Conservation (phyloP, 345 rosid species). For the Ceriops tagal region DNA sequence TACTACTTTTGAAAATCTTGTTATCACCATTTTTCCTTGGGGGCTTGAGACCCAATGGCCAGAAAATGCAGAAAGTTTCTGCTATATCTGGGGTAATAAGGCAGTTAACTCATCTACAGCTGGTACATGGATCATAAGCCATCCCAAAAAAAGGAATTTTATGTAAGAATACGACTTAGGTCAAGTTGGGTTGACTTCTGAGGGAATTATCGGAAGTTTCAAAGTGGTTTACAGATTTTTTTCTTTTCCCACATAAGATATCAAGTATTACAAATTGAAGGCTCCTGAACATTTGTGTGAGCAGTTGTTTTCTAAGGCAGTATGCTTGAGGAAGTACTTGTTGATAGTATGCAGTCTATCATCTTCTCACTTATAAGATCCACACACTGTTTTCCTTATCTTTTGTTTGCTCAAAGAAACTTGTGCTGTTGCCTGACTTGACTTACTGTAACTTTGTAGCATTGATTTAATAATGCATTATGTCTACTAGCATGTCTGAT, state of each 20-base stretch:
- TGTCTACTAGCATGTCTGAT: background rate
- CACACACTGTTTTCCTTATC: background rate
- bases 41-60: conserved; percentile 4
- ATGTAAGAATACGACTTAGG: background rate
- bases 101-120: background rate
- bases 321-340: background rate
- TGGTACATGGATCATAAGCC: background rate
- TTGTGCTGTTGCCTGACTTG: too few relatives aligned
- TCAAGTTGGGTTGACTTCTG: background rate
- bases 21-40: background rate
- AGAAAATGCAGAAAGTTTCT: background rate
- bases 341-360: background rate
- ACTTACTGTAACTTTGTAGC: too few relatives aligned
- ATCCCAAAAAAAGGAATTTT: background rate
- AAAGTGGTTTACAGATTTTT: background rate
- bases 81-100: background rate
- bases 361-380: background rate
- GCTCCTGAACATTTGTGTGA: background rate
- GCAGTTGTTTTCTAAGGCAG: background rate
- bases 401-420: background rate
- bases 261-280: background rate
- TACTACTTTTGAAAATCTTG: background rate
- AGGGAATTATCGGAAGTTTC: background rate
- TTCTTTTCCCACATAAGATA: too few relatives aligned
- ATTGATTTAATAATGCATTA: too few relatives aligned